Conservation (phyloP, 345 rosid genomes). For the Corchorus capsularis region DNA sequence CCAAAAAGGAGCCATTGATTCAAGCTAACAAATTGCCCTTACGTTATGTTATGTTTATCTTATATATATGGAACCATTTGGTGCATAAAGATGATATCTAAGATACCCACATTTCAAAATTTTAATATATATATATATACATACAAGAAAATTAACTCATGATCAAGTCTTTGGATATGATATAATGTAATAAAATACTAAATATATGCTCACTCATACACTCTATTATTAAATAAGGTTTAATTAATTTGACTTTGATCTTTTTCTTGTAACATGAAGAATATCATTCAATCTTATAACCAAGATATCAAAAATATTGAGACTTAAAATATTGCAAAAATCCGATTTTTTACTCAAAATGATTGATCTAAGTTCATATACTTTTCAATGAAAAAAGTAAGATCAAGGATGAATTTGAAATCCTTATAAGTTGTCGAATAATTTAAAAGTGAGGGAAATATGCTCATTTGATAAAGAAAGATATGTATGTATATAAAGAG, state of each 20-base stretch:
- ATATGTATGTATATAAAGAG: not conserved
- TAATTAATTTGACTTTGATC: not conserved
- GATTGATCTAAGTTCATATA: too few relatives aligned
- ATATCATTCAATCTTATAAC: not conserved
- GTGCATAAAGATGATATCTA: not conserved
- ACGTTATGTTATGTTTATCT: not conserved
- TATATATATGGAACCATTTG: not conserved
- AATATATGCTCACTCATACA: too few relatives aligned
- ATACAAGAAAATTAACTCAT: not conserved
- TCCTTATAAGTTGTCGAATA: too few relatives aligned
- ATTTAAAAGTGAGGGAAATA: too few relatives aligned
- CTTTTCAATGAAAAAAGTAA: too few relatives aligned
- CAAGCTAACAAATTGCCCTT: not conserved
- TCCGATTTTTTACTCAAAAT: too few relatives aligned
- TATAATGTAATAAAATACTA: not conserved
- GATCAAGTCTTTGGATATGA: not conserved
- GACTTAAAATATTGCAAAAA: too few relatives aligned
- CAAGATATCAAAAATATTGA: not conserved
- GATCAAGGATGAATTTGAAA: too few relatives aligned
- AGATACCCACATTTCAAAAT: not conserved
- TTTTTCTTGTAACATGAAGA: not conserved
- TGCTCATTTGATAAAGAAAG: not conserved
- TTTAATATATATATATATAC: too few relatives aligned
- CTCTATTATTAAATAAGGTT: not conserved
- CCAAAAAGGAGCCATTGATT: conserved; percentile 32